Evolutionary conservation across 1,139 yeast species (phyloP), one percentile per base, ranked within the genome.

Genomic region (Geotrichum klebahnii): DNA sequence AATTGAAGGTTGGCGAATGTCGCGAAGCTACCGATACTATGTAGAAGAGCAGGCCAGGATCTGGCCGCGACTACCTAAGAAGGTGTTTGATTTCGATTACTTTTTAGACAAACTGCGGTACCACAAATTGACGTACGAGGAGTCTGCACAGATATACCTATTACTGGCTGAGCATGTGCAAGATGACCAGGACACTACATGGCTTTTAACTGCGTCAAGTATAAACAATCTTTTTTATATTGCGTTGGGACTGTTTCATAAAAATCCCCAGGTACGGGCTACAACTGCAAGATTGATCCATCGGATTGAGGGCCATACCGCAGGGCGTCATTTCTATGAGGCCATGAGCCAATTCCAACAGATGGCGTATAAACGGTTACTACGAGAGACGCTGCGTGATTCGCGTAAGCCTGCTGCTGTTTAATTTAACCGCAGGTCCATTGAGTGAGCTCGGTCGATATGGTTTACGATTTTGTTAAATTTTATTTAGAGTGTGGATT

Each of bases 231-330:
- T 69, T 44, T 61, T 61, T 50, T 64, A 61, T 44, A 49, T 69
- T 23, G 65, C 67, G 4, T 53, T 62, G 38, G 73, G 73, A 2
- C 55, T 69, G 31, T 67, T 67, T 51, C 73, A 69, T 53, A 65
- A 65, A 12, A 59, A 56, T 40, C 47, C 58, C 2, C 55, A 55
- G 17, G 64, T 67, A 5, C 59, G 72, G 20, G 42, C 55, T 3
- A 60, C 60, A 46, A 62, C 64, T 1, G 61, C 57, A 17, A 56
- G 59, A n/a, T 54, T 68, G 23, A 55, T 68, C 34, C 58, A 58
- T 38, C 59, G 67, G 5, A 61, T 68, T 39, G 64, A 64, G 48
- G 51, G 54, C 36, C 70, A 67, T 45, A 51, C 61, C 3, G 69
- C 69, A 1, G 69, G 69, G 23, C 57, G 58, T 51, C 57, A 57